Base-by-base conservation (phyloP, 2,329 filamentous ascomycete species). In the Fusarium sp. region DNA sequence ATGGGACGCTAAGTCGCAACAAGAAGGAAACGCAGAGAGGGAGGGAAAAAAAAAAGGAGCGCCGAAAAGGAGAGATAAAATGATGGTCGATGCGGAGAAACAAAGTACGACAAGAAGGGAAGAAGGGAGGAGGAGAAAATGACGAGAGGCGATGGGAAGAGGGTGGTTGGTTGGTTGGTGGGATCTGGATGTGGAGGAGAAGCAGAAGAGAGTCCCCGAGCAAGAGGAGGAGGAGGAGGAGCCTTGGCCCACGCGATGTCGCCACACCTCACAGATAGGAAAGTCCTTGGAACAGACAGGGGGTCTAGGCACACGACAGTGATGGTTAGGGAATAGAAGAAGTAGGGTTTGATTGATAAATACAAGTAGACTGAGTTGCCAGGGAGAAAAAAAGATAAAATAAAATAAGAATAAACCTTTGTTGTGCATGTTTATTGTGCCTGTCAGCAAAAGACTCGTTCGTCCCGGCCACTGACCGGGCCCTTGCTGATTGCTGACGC, bases 181-280 rank as follows among this genome's bases (percentile, higher is more conserved):
- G 56, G 57, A 57, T 66, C 49, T 71, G 59, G 60, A 66, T 70
- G 69, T 73, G 74, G 74, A 74, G 70, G 71, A 75, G 67, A 46
- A 73, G 59, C 55, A 62, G 40, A 36, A 44, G 31, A 40, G 31
- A 35, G 53, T 33, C 31, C 42, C 35, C 44, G 38, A 33, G 31
- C 31, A 33, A 33, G 53, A 46, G 14, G 49, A 38, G 55, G 14
- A 29, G 29, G n/a, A 57, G 46, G 36, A 38, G 40, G 46, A 55
- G 63, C 56, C 59, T 62, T 74, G 66, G 64, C 71, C 66, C 66
- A 75, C 61, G 73, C 68, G 69, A 75, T 62, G 49, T 75, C 69
- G 73, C 73, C 73, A 75, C 73, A 27, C 73, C 73, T 75, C 73
- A 27, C 56, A 46, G 35, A 53, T 29, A 11, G 42, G 22, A 24